Base-by-base conservation (phyloP, 306 rosid genomes). In the Quercus alba region DNA sequence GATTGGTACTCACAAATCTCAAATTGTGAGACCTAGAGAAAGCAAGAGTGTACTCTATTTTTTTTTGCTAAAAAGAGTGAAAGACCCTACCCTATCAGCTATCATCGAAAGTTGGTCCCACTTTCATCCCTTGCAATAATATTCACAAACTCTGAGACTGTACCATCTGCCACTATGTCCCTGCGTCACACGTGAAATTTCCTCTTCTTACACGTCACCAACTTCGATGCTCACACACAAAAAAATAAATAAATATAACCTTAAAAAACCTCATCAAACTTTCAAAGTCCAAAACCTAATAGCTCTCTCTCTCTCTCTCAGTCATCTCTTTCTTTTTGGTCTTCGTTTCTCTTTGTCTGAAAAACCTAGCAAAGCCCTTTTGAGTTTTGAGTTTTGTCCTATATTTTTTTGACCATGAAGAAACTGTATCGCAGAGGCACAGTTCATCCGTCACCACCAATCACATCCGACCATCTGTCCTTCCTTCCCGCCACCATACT, bases 401-500 rank as follows among this genome's bases (percentile, higher is more conserved):
- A 26, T 62, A 74, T 46, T 23, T 64, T 58, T 78, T 71, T 28
- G 5, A 57, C 75, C 75, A 95, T 95, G 99, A 95, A 95, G 94
- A 95, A 95, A 87, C 91, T 91, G n/a, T 89, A 86, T 81, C 89
- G 97, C 26, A 91, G 82, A 79, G 93, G 90, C 17, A 82, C 94
- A 69, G 96, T 93, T 5, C 99, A 95, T 76, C 99, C 98, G 49
- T 90, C 98, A 25, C 98, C 99, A 21, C 98, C 99, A 3, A 57
- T 81, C 44, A 87, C 89, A 4, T 82, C 97, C 57, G 97, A 95
- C 86, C 92, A 91, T 25, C 90, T 95, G 1, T 77, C 99, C 41
- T 93, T 93, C 86, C 91, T 95, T 7, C 98, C 99, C 14, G 90
- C 93, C 2, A 62, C 93, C 66, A 91, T 95, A 83, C 89, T 93